phyloP scores from a whole-genome alignment of 495 filamentous ascomycete species.

The Penicillium crystallinum region DNA sequence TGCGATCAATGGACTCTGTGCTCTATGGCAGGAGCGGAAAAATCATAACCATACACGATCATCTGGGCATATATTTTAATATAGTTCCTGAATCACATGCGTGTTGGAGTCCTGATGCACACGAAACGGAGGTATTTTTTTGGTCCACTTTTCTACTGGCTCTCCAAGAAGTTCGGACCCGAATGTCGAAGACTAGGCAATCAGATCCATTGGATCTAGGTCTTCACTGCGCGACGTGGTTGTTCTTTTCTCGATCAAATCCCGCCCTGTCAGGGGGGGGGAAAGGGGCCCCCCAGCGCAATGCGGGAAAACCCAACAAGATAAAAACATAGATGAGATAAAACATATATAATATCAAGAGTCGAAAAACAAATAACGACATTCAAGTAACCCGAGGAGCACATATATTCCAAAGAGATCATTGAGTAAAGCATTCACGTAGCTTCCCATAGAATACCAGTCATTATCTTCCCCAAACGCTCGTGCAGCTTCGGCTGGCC shows the following conservation, averaged over 20 bases:
- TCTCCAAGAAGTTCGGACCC: background rate
- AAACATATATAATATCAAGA: too few relatives aligned
- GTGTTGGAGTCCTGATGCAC: background rate
- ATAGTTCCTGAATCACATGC: background rate
- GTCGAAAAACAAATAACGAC: background rate
- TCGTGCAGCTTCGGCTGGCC: background rate
- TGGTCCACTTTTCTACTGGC: background rate
- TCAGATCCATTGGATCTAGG: background rate
- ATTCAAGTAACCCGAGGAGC: background rate
- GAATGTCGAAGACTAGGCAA: background rate
- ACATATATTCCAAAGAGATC: background rate
- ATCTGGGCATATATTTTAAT: background rate
- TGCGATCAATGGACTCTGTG: background rate
- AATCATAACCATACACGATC: background rate
- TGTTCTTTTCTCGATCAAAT: slow-evolving; percentile 15
- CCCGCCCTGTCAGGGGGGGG: slow-evolving; percentile 11
- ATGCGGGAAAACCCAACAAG: background rate
- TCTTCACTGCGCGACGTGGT: slow-evolving; percentile 21
- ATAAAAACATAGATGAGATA: background rate
- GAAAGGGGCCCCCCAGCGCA: slow-evolving; percentile 8
- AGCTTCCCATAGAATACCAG: background rate
- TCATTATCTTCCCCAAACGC: background rate
- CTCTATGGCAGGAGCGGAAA: background rate
- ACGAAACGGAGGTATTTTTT: slow-evolving; percentile 3
- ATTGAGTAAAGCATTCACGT: background rate